Evolutionary conservation across 2,329 filamentous ascomycete genomes (phyloP).

Genomic region (Truncatella angustata): DNA sequence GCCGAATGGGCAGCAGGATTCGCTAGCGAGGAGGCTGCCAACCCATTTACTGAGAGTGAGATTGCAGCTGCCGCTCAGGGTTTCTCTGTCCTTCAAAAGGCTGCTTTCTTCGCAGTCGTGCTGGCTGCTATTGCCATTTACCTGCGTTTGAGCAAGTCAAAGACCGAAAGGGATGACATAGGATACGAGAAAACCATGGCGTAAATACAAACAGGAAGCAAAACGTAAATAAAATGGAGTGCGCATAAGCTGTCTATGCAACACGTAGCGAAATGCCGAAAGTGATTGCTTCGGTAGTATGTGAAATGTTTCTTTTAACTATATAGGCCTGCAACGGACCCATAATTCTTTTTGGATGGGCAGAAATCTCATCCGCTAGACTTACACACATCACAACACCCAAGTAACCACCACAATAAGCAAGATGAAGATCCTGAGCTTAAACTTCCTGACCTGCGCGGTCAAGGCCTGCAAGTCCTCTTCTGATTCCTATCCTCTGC

Average conservation of each 20-base stretch:
- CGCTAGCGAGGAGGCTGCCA: conserved; percentile 29
- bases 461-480: conserved; percentile 90
- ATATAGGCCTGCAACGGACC: conserved; percentile 5
- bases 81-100: conserved; percentile 48
- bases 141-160: conserved; percentile 39
- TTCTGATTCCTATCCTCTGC: conserved; percentile 79
- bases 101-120: conserved; percentile 48
- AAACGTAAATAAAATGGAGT: conserved; percentile 1
- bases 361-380: neutral
- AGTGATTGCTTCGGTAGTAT: too few species aligned
- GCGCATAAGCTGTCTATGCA: neutral
- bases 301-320: too few species aligned
- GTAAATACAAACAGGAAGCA: conserved; percentile 23
- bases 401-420: neutral
- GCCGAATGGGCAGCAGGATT: conserved; percentile 36
- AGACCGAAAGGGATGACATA: conserved; percentile 26
- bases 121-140: conserved; percentile 43
- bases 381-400: neutral
- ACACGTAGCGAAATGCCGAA: too few species aligned
- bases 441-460: conserved; percentile 96
- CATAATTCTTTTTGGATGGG: conserved; percentile 11
- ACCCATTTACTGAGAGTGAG: conserved; percentile 19
- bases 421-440: conserved; percentile 88
- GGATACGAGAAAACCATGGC: conserved; percentile 45
- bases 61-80: conserved; percentile 28